phyloP scores from a whole-genome alignment of 345 rosid species.

The Eutrema japonicum region DNA sequence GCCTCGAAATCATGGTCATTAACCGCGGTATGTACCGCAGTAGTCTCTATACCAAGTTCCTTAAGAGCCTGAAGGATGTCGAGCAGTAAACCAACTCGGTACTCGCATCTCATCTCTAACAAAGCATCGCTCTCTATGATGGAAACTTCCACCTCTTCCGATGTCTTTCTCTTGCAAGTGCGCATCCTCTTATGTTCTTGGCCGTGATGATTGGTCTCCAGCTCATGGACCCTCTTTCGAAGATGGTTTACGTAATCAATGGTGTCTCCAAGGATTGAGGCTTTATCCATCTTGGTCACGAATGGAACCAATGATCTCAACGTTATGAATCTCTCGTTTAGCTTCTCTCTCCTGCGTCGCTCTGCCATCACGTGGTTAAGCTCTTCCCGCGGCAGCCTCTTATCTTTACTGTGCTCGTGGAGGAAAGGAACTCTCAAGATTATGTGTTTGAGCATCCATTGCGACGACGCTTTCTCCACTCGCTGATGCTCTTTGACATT shows the following conservation, averaged over 20 bases:
- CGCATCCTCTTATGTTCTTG: conserved; percentile 49
- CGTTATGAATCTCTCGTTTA: conserved; percentile 82
- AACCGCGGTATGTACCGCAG: conserved; percentile 66
- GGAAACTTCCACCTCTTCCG: conserved; percentile 74
- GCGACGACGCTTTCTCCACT: conserved; percentile 54
- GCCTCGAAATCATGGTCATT: conserved; percentile 59
- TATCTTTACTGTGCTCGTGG: conserved; percentile 61
- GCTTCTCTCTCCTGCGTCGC: conserved; percentile 93
- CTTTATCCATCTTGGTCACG: conserved; percentile 98
- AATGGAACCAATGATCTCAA: conserved; percentile 88
- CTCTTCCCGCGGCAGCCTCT: conserved; percentile 61
- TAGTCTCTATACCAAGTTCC: conserved; percentile 73
- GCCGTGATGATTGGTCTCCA: conserved; percentile 49
- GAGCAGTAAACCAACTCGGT: conserved; percentile 78
- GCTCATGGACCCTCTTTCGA: conserved; percentile 74
- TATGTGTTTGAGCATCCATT: conserved; percentile 84
- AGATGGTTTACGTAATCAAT: conserved; percentile 94
- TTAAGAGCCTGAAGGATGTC: conserved; percentile 77
- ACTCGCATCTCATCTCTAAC: conserved; percentile 76
- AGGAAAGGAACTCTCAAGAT: conserved; percentile 76
- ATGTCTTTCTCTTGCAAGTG: conserved; percentile 45
- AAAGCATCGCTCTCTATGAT: conserved; percentile 87
- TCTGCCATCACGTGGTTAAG: conserved; percentile 91
- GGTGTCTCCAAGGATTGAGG: conserved; percentile 92
- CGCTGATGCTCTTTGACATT: conserved; percentile 30